Base-by-base conservation (phyloP, 441 rosid species). In the Pelargonium fulgidum region DNA sequence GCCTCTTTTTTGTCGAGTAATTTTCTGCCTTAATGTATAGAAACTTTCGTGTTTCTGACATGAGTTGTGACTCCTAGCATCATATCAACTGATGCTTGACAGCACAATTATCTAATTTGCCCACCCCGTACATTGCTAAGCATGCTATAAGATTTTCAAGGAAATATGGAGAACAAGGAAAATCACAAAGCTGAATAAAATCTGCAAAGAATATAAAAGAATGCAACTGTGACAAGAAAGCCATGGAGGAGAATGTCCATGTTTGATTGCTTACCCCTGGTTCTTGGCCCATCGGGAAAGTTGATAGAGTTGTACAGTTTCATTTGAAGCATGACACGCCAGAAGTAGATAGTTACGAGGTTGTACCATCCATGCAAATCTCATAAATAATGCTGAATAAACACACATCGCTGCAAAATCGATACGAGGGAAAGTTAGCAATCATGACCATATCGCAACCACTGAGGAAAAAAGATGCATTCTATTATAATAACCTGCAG, bases 321-420 rank as follows among this genome's bases (percentile, higher is more conserved):
- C 99, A 64, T 89, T 93, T 41, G 99, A 91, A 69, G 85, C 96
- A 85, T 89, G 99, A 50, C 97, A 93, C 48, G 91, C 91, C 62
- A 91, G 84, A 70, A 91, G 93, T 36, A 91, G 82, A 79, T 91
- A 91, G 87, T 89, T 91, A 39, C 97, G 97, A 0, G 97, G 97
- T 76, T 86, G 96, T 36, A 93, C 99, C 97, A 91, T 93, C 96
- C 97, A 91, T 0, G 98, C 96, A 83, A 93, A 93, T 76, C 98
- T 93, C 95, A 89, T 88, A 83, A 87, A 88, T 77, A 89, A 77
- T 68, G 84, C 92, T 3, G 93, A 91, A 81, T 84, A 93, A 20
- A 89, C 67, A 36, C 97, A 91, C 92, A 93, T 90, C 29, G 89
- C 96, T 91, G 87, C 73, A 72, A 50, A 47, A 74, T 5, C n/a